A percentile compares a stretch with the other conserved stretches of the same genome.
These are phyloP conservation scores for Alloascoidea hylecoeti DNA, from an alignment of 805 yeast genomes.

Conservation along the genomic window DNA sequence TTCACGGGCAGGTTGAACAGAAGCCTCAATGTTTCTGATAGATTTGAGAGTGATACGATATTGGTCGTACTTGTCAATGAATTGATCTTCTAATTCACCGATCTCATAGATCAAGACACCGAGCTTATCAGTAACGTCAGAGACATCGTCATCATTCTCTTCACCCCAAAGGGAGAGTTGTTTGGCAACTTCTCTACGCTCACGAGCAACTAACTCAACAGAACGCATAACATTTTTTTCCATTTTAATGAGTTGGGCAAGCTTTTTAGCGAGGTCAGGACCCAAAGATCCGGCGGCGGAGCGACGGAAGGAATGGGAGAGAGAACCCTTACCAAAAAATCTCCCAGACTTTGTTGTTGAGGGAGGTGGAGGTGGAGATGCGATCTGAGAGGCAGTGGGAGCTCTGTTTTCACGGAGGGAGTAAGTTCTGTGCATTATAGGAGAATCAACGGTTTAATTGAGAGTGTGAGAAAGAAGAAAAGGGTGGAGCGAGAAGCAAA, in stretches of 20 bases:
- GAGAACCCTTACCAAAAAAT: slow-evolving; percentile 64
- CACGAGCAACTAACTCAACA: slow-evolving; percentile 83
- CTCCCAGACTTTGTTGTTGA: slow-evolving; percentile 54
- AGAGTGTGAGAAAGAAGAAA: no score
- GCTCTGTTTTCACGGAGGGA: slow-evolving; percentile 69
- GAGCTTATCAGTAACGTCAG: slow-evolving; percentile 93
- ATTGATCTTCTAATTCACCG: slow-evolving; percentile 97
- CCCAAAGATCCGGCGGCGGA: slow-evolving; percentile 85
- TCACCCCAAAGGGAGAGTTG: slow-evolving; percentile 97
- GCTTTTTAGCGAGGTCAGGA: slow-evolving; percentile 87
- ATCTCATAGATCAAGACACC: slow-evolving; percentile 93
- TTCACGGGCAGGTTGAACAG: slow-evolving; percentile 97
- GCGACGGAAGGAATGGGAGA: slow-evolving; percentile 61
- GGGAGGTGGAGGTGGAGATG: slow-evolving; percentile 71
- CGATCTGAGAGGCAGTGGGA: slow-evolving; percentile 71
- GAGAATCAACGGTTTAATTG: no score
- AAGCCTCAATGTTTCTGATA: slow-evolving; percentile 91
- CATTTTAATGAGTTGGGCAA: slow-evolving; percentile 85
- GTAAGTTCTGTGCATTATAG: slow-evolving; percentile 67
- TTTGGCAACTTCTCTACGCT: slow-evolving; percentile 92
- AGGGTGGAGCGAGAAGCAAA: no score
- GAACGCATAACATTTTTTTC: slow-evolving; percentile 94
- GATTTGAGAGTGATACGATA: slow-evolving; percentile 93
- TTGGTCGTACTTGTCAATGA: slow-evolving; percentile 96
- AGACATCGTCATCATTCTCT: slow-evolving; percentile 92